Base-by-base conservation (phyloP, 106 monocot genomes). In the Phalaenopsis equestris region DNA sequence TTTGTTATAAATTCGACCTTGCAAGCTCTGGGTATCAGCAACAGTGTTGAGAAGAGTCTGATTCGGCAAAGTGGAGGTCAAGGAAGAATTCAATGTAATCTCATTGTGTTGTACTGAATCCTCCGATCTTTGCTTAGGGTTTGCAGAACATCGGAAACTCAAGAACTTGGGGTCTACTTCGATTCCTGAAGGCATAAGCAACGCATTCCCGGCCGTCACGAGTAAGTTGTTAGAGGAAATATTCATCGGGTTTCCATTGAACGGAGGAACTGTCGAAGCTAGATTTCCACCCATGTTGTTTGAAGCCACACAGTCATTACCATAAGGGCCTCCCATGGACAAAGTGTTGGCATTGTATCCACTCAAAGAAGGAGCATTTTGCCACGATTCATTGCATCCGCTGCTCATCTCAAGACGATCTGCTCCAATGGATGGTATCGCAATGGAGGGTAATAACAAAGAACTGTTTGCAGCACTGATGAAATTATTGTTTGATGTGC, bases 311-410 rank as follows among this genome's bases (percentile, higher is more conserved):
- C 73, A 23, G 45, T 79, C 80, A 55, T 76, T 72, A 82, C 70
- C 57, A 55, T 85, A 80, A 30, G 79, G 24, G 15, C 36, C 10
- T 45, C 46, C 42, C 49, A 55, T 77, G 7, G 80, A 37, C 36
- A 85, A 78, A 80, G 72, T 81, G 23, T 79, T 83, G 14, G 45
- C 68, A 24, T 79, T 21, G 79, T 47, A 87, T n/a, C 83, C 74
- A 56, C 61, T 75, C 81, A 83, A 80, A 14, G 82, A 79, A 80
- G 75, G 70, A 64, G 81, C 88, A 87, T 9, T 67, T 42, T 82
- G 78, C 86, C 87, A 84, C 41, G 81, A 77, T 48, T 87, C 84
- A 42, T 84, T 86, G 75, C 90, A 87, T 78, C 52, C 52, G 12
- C 52, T 15, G 52, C 12, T 52, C 52, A 52, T 52, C 52, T 52